Conservation (phyloP, 495 filamentous ascomycete genomes). For the Pyronema domesticum region DNA sequence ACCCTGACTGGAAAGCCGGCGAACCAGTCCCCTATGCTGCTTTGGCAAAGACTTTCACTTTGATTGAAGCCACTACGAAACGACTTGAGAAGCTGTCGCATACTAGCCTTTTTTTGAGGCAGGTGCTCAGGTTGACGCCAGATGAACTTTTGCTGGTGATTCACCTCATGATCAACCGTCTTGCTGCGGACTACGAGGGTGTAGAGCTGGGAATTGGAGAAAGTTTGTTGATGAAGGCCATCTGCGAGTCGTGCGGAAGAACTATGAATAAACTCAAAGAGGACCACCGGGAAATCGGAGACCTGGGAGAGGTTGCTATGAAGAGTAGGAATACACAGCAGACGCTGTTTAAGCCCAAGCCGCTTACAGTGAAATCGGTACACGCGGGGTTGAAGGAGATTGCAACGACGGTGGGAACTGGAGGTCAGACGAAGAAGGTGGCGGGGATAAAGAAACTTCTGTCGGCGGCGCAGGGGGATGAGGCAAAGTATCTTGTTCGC, state of each 20-base stretch:
- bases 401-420: constrained; percentile 70
- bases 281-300: constrained; percentile 90
- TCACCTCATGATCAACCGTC: constrained; percentile 91
- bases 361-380: constrained; percentile 70
- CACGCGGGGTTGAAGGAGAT: constrained; percentile 78
- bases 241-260: constrained; percentile 82
- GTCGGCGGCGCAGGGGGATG: constrained; percentile 81
- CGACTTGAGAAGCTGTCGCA: constrained; percentile 69
- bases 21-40: constrained; percentile 87
- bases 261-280: constrained; percentile 72
- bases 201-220: constrained; percentile 95
- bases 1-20: constrained; percentile 82
- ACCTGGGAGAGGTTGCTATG: constrained; percentile 82
- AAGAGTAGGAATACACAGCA: constrained; percentile 86
- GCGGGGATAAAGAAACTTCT: constrained; percentile 88
- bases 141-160: constrained; percentile 73
- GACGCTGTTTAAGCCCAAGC: constrained; percentile 94
- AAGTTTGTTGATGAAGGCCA: constrained; percentile 94
- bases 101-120: constrained; percentile 76
- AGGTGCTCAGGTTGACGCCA: constrained; percentile 81
- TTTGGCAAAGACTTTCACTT: constrained; percentile 80
- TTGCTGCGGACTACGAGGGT: constrained; percentile 89
- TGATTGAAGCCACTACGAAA: constrained; percentile 86
- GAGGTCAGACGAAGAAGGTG: constrained; percentile 77
- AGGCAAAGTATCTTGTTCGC: constrained; percentile 82